A percentile compares a stretch with the other conserved stretches of the same genome.
Evolutionary conservation across 371 early-diverging fungal genomes (phyloP).

Genomic region (Chytridium lagenaria): DNA sequence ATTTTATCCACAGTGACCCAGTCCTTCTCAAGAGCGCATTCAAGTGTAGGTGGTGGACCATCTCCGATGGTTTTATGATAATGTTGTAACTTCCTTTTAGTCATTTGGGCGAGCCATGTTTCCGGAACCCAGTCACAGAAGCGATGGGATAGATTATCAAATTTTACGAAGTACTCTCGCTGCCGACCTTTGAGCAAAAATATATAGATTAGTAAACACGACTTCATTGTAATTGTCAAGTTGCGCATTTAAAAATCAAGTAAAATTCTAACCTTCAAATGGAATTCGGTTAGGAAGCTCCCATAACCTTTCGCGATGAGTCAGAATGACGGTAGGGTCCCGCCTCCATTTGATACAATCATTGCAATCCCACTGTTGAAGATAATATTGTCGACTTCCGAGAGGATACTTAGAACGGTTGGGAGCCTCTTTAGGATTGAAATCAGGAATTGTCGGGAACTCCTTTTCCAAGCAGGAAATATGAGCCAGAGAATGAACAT

Average conservation of each 20-base stretch:
- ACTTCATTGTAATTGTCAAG: not conserved
- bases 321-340: conserved; percentile 36
- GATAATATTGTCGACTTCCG: conserved; percentile 30
- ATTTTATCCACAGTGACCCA: conserved; percentile 33
- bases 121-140: conserved; percentile 48
- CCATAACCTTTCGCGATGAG: conserved; percentile 23
- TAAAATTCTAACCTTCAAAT: conserved; percentile 1
- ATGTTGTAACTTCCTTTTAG: conserved; percentile 16
- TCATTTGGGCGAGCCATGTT: conserved; percentile 38
- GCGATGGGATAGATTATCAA: conserved; percentile 31
- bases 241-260: no score
- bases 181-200: not conserved
- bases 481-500: conserved; percentile 38
- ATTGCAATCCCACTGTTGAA: conserved; percentile 40
- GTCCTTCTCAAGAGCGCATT: conserved; percentile 17
- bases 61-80: conserved; percentile 11
- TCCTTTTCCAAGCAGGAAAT: conserved; percentile 37
- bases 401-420: no score
- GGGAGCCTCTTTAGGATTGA: no score
- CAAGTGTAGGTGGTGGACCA: not conserved
- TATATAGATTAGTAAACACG: not conserved
- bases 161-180: conserved; percentile 48
- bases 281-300: not conserved
- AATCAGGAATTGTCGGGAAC: conserved; percentile 17
- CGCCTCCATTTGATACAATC: conserved; percentile 40